Evolutionary conservation across 164 flowering plant genomes (phyloP).

Genomic region (Magnolia sinica): DNA sequence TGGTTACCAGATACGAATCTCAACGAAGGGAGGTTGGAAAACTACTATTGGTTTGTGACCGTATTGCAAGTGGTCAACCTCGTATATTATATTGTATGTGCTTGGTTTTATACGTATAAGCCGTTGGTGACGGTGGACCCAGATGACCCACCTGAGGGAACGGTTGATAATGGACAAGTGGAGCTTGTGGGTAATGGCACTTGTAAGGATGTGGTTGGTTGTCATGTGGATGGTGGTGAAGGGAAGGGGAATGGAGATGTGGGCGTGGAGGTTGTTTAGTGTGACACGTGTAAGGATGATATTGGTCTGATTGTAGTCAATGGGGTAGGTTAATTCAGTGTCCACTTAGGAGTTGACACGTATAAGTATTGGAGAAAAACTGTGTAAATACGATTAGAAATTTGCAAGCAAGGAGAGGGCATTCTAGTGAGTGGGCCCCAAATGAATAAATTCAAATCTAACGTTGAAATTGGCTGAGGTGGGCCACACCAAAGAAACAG

Average conservation of each 20-base stretch:
- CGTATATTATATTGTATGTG: constrained; percentile 44
- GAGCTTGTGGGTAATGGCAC: constrained; percentile 11
- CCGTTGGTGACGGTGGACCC: constrained; percentile 35
- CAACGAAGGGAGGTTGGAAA: constrained; percentile 57
- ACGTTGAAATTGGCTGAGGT: no score
- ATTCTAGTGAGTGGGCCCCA: no score
- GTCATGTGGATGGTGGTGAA: not conserved
- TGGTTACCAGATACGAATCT: constrained; percentile 67
- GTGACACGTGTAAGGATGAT: not conserved
- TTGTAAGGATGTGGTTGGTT: not conserved
- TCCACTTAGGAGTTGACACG: no score
- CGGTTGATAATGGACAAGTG: constrained; percentile 20
- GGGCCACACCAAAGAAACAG: no score
- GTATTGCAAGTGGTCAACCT: constrained; percentile 55
- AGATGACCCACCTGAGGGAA: not conserved
- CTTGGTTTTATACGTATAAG: constrained; percentile 48
- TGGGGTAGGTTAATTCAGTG: no score
- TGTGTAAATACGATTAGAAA: no score
- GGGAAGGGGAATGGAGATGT: not conserved
- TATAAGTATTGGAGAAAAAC: no score
- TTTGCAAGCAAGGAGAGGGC: no score
- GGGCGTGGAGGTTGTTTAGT: not conserved
- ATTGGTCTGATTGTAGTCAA: no score
- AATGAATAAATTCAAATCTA: no score
- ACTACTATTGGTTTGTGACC: constrained; percentile 53